A percentile compares a stretch with the other conserved stretches of the same genome.
phyloP scores from a whole-genome alignment of 169 alveolate species.

The Hepatocystis sp. region DNA sequence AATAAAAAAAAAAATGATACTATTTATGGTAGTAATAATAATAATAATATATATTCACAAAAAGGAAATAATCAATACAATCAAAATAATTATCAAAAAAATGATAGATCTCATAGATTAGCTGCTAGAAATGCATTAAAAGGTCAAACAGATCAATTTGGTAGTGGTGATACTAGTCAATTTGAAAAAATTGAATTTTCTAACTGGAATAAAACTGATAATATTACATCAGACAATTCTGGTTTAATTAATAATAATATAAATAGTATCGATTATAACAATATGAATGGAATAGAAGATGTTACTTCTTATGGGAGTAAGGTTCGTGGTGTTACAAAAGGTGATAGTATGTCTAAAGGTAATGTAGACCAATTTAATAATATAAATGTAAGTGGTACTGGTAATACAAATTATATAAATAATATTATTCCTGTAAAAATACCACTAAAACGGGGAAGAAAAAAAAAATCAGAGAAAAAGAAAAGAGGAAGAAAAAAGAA shows the following conservation, averaged over 20 bases:
- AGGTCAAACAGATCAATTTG: slow-evolving; percentile 1
- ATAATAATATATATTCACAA: slow-evolving; percentile 59
- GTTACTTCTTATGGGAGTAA: background rate
- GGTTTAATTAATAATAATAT: too few relatives aligned
- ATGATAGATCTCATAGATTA: slow-evolving; percentile 58
- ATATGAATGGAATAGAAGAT: background rate
- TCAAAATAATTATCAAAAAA: slow-evolving; percentile 52
- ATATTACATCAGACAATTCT: too few relatives aligned
- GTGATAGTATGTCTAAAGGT: too few relatives aligned
- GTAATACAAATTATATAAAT: background rate
- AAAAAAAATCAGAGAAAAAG: slow-evolving; percentile 73
- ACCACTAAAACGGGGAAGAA: slow-evolving; percentile 60
- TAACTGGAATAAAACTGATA: too few relatives aligned
- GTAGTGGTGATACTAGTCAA: background rate
- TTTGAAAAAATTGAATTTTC: background rate
- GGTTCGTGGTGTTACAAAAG: background rate
- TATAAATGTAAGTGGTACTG: background rate
- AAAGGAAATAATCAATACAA: too few relatives aligned
- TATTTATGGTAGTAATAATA: background rate
- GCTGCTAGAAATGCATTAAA: slow-evolving; percentile 75
- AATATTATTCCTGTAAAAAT: background rate
- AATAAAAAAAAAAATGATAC: slow-evolving; percentile 14
- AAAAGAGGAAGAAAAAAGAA: slow-evolving; percentile 72
- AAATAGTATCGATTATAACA: background rate
- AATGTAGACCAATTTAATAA: too few relatives aligned